Conservation (phyloP, 2,329 filamentous ascomycete genomes). For the Atkinsonella texensis region DNA sequence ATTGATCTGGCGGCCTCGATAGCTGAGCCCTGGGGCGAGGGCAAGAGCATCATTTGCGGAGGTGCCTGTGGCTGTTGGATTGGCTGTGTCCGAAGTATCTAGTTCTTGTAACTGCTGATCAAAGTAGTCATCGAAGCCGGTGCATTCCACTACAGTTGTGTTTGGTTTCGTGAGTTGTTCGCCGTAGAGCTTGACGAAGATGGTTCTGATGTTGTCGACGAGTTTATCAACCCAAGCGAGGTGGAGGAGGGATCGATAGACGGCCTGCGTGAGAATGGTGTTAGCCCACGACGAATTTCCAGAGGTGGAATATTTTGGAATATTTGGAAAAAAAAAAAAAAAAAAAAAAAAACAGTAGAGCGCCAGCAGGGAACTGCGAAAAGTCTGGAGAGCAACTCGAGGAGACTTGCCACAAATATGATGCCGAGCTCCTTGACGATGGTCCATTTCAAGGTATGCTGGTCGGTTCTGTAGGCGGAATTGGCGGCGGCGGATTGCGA, state of each 20-base stretch:
- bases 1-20: constrained; percentile 25
- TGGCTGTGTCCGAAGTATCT: constrained; percentile 38
- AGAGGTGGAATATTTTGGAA: too few relatives aligned
- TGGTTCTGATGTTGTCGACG: constrained; percentile 83
- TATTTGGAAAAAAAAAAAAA: neutral
- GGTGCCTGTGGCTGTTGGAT: constrained; percentile 17
- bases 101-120: constrained; percentile 83
- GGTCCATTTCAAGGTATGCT: constrained; percentile 92
- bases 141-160: constrained; percentile 65
- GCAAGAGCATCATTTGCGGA: constrained; percentile 10
- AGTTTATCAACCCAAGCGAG: constrained; percentile 96
- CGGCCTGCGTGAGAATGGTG: constrained; percentile 47
- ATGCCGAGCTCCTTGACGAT: constrained; percentile 83
- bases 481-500: constrained; percentile 48
- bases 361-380: neutral
- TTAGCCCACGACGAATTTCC: neutral
- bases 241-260: constrained; percentile 91
- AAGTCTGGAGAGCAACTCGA: neutral
- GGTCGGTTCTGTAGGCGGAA: constrained; percentile 75
- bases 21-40: constrained; percentile 26
- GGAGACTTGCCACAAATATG: constrained; percentile 68
- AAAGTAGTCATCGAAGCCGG: constrained; percentile 82
- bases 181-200: constrained; percentile 84
- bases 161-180: constrained; percentile 74
- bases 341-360: too few relatives aligned